These are phyloP conservation scores for Diplodia scrobiculata DNA, from an alignment of 2,329 filamentous ascomycete species.

Conservation along the genomic window DNA sequence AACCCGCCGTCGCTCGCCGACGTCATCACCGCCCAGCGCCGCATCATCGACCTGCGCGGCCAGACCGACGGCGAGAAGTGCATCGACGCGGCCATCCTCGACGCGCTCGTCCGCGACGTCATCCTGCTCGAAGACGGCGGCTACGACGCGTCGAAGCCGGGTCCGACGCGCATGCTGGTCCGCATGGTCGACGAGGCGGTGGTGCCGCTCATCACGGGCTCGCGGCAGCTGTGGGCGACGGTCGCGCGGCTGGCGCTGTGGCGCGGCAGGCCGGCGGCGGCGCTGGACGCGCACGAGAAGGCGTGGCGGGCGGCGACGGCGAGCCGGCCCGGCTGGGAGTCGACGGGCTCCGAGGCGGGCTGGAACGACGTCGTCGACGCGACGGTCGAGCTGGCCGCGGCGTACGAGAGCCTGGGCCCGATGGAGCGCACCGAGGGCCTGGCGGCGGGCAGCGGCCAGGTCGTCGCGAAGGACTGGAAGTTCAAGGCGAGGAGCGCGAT, in stretches of 20 bases:
- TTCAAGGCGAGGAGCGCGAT: constrained; percentile 85
- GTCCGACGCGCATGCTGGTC: constrained; percentile 64
- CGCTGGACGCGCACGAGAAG: constrained; percentile 83
- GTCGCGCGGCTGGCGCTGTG: constrained; percentile 73
- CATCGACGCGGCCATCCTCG: constrained; percentile 73
- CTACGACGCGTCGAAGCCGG: constrained; percentile 50
- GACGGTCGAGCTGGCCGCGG: constrained; percentile 78
- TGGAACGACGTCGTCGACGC: constrained; percentile 75
- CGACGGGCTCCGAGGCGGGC: constrained; percentile 58
- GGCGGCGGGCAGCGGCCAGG: constrained; percentile 53
- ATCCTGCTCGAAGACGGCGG: constrained; percentile 52
- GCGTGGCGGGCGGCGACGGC: constrained; percentile 74
- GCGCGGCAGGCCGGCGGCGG: constrained; percentile 68
- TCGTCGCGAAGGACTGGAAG: constrained; percentile 79
- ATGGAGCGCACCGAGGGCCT: constrained; percentile 56
- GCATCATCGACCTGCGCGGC: constrained; percentile 73
- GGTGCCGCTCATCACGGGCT: constrained; percentile 79
- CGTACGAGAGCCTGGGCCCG: constrained; percentile 72
- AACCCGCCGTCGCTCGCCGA: constrained; percentile 74
- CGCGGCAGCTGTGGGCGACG: constrained; percentile 74
- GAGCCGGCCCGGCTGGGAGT: constrained; percentile 57
- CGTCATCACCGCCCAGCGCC: constrained; percentile 71
- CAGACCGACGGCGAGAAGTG: constrained; percentile 70
- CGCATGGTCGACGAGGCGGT: constrained; percentile 74
- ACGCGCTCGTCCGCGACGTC: constrained; percentile 70